These are phyloP conservation scores for Kodamaea derodonti DNA, from an alignment of 1,139 yeast species.

Conservation along the genomic window DNA sequence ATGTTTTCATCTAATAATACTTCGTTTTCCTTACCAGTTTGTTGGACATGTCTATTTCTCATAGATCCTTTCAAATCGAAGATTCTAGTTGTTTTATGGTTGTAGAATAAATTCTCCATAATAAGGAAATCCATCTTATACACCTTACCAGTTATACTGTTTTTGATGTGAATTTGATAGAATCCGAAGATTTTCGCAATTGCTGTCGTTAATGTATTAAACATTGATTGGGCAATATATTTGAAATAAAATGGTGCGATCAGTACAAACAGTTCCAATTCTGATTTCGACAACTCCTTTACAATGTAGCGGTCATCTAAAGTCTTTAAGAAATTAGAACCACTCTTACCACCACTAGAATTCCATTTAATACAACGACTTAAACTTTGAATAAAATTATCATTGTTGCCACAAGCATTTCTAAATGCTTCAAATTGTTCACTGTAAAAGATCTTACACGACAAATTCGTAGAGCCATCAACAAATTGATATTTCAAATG, in stretches of 20 bases:
- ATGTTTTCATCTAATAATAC: slow-evolving; percentile 93
- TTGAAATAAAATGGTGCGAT: slow-evolving; percentile 97
- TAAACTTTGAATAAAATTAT: slow-evolving; percentile 78
- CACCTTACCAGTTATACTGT: slow-evolving; percentile 68
- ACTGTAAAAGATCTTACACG: slow-evolving; percentile 92
- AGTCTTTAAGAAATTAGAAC: slow-evolving; percentile 89
- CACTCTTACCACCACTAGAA: slow-evolving; percentile 94
- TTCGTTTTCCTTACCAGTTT: slow-evolving; percentile 93
- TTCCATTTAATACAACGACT: slow-evolving; percentile 96
- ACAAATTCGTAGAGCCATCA: slow-evolving; percentile 76
- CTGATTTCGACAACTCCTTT: slow-evolving; percentile 84
- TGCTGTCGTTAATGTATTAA: slow-evolving; percentile 91
- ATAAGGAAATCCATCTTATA: slow-evolving; percentile 88
- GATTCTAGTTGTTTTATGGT: slow-evolving; percentile 76
- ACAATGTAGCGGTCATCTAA: slow-evolving; percentile 85
- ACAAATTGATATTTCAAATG: slow-evolving; percentile 90
- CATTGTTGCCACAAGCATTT: slow-evolving; percentile 74
- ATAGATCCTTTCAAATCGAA: slow-evolving; percentile 97
- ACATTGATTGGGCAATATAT: slow-evolving; percentile 91
- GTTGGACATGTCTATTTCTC: slow-evolving; percentile 95
- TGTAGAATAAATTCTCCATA: slow-evolving; percentile 93
- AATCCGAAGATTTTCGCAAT: slow-evolving; percentile 94
- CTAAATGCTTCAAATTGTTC: slow-evolving; percentile 97
- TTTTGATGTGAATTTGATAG: slow-evolving; percentile 86
- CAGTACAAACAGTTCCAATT: slow-evolving; percentile 87